Percentiles rank a stretch among this genome's conserved stretches.
phyloP scores from a whole-genome alignment of 768 basidiomycete species.

The Pisolithus marmoratus region DNA sequence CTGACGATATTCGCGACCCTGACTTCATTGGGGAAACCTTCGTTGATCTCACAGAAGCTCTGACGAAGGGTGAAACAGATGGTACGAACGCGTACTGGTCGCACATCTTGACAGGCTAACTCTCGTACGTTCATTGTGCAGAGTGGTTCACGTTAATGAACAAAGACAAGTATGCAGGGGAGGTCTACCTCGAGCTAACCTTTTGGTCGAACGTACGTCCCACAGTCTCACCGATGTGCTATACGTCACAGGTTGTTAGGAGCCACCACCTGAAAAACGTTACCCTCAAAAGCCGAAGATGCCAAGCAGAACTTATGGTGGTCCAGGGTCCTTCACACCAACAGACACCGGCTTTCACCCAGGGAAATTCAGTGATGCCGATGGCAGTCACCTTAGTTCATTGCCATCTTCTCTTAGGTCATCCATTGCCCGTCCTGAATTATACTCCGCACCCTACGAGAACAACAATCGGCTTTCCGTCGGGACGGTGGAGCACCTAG shows the following conservation, averaged over 20 bases:
- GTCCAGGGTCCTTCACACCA: slow-evolving; percentile 71
- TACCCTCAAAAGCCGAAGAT: slow-evolving; percentile 42
- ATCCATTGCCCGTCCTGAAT: slow-evolving; percentile 59
- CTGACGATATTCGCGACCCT: slow-evolving; percentile 93
- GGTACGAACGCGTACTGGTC: slow-evolving; percentile 47
- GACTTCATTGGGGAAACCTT: slow-evolving; percentile 90
- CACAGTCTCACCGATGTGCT: background rate
- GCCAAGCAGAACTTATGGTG: slow-evolving; percentile 62
- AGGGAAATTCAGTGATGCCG: slow-evolving; percentile 23
- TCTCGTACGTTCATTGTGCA: slow-evolving; percentile 26
- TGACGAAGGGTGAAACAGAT: slow-evolving; percentile 95
- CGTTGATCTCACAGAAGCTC: slow-evolving; percentile 82
- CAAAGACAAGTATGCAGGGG: slow-evolving; percentile 92
- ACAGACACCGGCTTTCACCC: slow-evolving; percentile 30
- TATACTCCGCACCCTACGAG: slow-evolving; percentile 76
- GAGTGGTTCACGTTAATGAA: slow-evolving; percentile 92
- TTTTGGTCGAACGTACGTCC: slow-evolving; percentile 87
- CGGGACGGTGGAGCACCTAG: slow-evolving; percentile 44
- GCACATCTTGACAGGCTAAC: slow-evolving; percentile 7
- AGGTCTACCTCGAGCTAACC: slow-evolving; percentile 93
- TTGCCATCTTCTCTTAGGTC: slow-evolving; percentile 56
- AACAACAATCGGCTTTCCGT: slow-evolving; percentile 34
- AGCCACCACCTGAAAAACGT: slow-evolving; percentile 74
- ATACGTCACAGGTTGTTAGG: slow-evolving; percentile 40
- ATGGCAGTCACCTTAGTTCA: slow-evolving; percentile 39